Percentiles rank a stretch among this genome's conserved stretches.
These are phyloP conservation scores for Collybia sp. DNA, from an alignment of 768 basidiomycete genomes.

Conservation along the genomic window DNA sequence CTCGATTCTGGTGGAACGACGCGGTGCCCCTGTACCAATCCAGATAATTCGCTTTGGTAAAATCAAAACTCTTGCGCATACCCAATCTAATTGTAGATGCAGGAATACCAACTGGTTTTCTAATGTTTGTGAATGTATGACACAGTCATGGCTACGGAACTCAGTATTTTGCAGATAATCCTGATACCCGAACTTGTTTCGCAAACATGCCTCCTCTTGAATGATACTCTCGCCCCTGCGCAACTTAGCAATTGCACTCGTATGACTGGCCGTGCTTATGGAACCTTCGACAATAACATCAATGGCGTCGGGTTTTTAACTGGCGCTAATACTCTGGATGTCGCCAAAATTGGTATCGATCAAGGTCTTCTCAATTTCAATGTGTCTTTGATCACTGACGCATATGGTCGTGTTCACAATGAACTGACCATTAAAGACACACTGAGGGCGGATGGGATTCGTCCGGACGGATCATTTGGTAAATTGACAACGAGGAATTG, in stretches of 20 bases:
- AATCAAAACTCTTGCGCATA: constrained; percentile 2
- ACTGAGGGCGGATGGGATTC: constrained; percentile 56
- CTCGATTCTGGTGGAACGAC: constrained; percentile 48
- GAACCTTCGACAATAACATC: constrained; percentile 34
- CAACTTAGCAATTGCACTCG: constrained; percentile 41
- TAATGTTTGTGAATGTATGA: constrained; percentile 32
- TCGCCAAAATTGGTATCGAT: constrained; percentile 60
- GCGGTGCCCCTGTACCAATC: constrained; percentile 51
- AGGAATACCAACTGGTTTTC: constrained; percentile 70
- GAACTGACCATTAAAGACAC: constrained; percentile 47
- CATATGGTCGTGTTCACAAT: constrained; percentile 44
- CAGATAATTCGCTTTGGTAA: constrained; percentile 37
- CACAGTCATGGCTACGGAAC: neutral
- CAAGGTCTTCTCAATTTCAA: constrained; percentile 37
- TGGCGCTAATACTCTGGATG: constrained; percentile 64
- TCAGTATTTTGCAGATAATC: constrained; percentile 39
- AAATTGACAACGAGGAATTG: constrained; percentile 4
- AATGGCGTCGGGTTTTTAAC: constrained; percentile 45
- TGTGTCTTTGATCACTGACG: constrained; percentile 38
- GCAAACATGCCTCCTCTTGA: constrained; percentile 53
- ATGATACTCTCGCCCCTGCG: constrained; percentile 34
- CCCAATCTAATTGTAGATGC: constrained; percentile 4
- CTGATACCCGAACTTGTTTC: constrained; percentile 53
- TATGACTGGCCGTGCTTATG: constrained; percentile 50
- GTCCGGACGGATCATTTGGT: constrained; percentile 47